A percentile compares a stretch with the other conserved stretches of the same genome.
These are phyloP conservation scores for Termitomyces sp. DNA, from an alignment of 768 basidiomycete species.

Conservation along the genomic window DNA sequence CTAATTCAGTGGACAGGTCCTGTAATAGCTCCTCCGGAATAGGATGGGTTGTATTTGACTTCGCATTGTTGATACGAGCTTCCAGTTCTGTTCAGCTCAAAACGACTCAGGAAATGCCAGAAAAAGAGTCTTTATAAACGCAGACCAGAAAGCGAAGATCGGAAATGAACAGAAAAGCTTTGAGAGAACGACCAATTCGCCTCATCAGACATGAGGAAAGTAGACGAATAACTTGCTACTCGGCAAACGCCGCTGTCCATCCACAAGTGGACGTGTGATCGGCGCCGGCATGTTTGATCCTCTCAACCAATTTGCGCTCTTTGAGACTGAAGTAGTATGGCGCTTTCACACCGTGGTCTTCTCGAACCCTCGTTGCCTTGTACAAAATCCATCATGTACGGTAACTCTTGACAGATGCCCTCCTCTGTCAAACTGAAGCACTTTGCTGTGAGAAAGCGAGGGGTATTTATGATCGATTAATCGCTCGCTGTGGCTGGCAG, in stretches of 20 bases:
- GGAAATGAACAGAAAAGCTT: constrained; percentile 48
- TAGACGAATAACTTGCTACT: background rate
- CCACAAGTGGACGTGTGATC: too few species aligned
- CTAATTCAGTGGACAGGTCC: constrained; percentile 44
- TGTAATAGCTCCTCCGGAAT: constrained; percentile 35
- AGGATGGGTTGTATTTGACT: constrained; percentile 20
- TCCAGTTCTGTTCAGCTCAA: constrained; percentile 39
- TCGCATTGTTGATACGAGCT: constrained; percentile 40
- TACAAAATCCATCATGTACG: background rate
- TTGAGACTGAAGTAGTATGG: too few species aligned
- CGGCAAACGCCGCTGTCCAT: background rate
- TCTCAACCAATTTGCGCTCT: too few species aligned
- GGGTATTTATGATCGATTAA: background rate
- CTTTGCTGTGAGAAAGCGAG: background rate
- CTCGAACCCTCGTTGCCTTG: background rate
- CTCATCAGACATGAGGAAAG: constrained; percentile 13
- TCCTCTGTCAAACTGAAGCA: background rate
- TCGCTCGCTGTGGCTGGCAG: background rate
- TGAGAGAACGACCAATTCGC: constrained; percentile 45
- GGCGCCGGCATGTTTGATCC: too few species aligned
- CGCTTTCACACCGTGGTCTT: background rate
- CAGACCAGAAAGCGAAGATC: constrained; percentile 49
- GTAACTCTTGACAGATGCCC: background rate
- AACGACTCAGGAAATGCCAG: constrained; percentile 13
- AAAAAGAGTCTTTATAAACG: constrained; percentile 12